Evolutionary conservation across 305 asterid genomes (phyloP).

Genomic region (Solanum hybrid): DNA sequence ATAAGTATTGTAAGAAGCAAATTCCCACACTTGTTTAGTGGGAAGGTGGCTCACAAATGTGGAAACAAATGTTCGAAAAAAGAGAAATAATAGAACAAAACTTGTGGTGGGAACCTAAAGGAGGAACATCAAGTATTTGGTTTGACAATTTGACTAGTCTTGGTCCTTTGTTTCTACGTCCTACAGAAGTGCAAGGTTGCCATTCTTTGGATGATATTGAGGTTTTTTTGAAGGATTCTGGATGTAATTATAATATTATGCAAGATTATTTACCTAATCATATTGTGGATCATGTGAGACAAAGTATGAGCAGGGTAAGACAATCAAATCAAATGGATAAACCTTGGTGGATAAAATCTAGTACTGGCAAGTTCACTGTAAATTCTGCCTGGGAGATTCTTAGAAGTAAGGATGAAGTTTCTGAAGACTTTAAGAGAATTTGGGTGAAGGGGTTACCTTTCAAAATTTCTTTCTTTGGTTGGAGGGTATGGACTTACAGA

Average conservation of each 20-base stretch:
- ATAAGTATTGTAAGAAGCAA: not conserved
- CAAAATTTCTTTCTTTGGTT: not conserved
- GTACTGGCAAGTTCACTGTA: not conserved
- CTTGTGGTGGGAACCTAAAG: not conserved
- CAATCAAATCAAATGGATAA: no score
- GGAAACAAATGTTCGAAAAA: not conserved
- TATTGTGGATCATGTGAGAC: not conserved
- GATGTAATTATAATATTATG: no score
- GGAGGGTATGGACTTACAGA: not conserved
- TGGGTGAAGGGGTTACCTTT: not conserved
- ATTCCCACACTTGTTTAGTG: not conserved
- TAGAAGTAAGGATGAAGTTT: not conserved
- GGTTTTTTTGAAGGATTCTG: no score
- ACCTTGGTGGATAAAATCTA: not conserved
- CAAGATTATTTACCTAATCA: not conserved
- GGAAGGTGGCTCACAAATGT: not conserved
- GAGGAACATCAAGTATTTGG: not conserved
- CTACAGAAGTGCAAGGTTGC: no score
- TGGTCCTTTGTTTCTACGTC: no score
- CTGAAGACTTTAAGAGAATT: not conserved
- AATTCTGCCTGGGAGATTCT: no score
- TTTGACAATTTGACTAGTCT: not conserved
- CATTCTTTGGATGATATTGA: no score
- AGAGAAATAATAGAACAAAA: not conserved
- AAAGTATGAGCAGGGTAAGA: not conserved